Base-by-base conservation (phyloP, 495 filamentous ascomycete genomes). In the Talaromyces wortmannii region DNA sequence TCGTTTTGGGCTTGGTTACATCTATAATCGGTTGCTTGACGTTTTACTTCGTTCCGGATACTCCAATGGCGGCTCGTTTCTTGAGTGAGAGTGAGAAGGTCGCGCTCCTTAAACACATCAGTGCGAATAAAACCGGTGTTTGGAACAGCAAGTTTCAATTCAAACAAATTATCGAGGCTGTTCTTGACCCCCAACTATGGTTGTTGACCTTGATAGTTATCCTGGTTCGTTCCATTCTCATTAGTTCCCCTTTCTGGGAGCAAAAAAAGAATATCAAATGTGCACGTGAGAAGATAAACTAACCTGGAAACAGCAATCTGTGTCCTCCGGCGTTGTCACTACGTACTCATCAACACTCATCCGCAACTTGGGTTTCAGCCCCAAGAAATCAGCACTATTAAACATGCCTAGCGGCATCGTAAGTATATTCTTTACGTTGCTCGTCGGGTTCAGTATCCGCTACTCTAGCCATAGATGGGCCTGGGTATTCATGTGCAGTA, bases 341-440 rank as follows among this genome's bases (percentile, higher is more conserved):
- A 83, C 78, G 11, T 86, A 84, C 59, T 86, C 83, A 8, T 65
- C 83, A 10, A 83, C 77, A 15, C 63, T 87, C 5, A 83, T 87
- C 57, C 62, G 67, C 7, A 76, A 71, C 46, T 79, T 86, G 49
- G 80, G 80, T 11, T 87, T 82, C 57, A 73, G 63, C n/a, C 67
- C 79, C 6, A 73, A 75, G 18, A 59, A 72, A 23, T 69, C 83
- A 0, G 82, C 83, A 12, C 77, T 87, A 6, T 75, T 88, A 5
- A 87, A 86, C 53, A 87, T 78, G 56, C 83, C 84, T 0, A 83
- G 80, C 23, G 84, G 84, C 1, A 69, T 77, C 3, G 70, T 88
- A 45, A 78, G 77, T 54, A 79, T 83, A 44, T 40, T 72, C 15
- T 75, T 77, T 53, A 83, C 83, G n/a, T 60, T 88, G 0, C 57